phyloP scores from a whole-genome alignment of 768 basidiomycete species.

The Cystobasidium ongulense region DNA sequence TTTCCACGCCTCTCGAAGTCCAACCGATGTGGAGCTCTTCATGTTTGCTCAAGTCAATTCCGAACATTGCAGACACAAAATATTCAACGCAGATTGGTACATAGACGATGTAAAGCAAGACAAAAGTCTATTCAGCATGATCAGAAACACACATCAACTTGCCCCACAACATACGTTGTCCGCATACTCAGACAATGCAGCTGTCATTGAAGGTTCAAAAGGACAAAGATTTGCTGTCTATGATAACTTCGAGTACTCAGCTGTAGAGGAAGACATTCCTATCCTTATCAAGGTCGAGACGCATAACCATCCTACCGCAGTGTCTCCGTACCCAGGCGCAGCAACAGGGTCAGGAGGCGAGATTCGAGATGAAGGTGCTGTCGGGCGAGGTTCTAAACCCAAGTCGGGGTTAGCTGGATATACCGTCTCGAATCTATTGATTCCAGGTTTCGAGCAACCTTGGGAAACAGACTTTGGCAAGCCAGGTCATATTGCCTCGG shows the following conservation, averaged over 20 bases:
- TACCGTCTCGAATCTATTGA: slow-evolving; percentile 84
- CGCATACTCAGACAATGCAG: slow-evolving; percentile 96
- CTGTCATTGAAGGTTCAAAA: slow-evolving; percentile 71
- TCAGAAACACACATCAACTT: slow-evolving; percentile 83
- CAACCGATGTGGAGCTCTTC: slow-evolving; percentile 95
- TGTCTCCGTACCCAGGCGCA: slow-evolving; percentile 96
- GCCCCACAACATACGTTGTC: slow-evolving; percentile 73
- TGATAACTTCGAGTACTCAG: slow-evolving; percentile 51
- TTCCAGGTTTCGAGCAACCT: slow-evolving; percentile 81
- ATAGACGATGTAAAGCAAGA: slow-evolving; percentile 63
- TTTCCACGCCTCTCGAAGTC: slow-evolving; percentile 60
- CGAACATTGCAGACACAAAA: slow-evolving; percentile 99
- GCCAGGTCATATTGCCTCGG: slow-evolving; percentile 81
- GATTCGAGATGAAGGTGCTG: slow-evolving; percentile 94
- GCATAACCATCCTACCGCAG: slow-evolving; percentile 97
- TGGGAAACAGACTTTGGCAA: slow-evolving; percentile 94
- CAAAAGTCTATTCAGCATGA: slow-evolving; percentile 86
- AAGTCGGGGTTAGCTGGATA: slow-evolving; percentile 92
- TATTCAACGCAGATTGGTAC: slow-evolving; percentile 96
- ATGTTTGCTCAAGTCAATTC: slow-evolving; percentile 99
- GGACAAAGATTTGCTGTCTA: slow-evolving; percentile 62
- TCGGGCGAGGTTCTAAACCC: slow-evolving; percentile 87
- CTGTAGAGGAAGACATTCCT: slow-evolving; percentile 63
- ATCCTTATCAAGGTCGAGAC: slow-evolving; percentile 97
- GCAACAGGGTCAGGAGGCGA: slow-evolving; percentile 98